Evolutionary conservation across 2,329 filamentous ascomycete genomes (phyloP), one percentile per base, ranked within the genome.

Genomic region (Fusarium pininemorale): DNA sequence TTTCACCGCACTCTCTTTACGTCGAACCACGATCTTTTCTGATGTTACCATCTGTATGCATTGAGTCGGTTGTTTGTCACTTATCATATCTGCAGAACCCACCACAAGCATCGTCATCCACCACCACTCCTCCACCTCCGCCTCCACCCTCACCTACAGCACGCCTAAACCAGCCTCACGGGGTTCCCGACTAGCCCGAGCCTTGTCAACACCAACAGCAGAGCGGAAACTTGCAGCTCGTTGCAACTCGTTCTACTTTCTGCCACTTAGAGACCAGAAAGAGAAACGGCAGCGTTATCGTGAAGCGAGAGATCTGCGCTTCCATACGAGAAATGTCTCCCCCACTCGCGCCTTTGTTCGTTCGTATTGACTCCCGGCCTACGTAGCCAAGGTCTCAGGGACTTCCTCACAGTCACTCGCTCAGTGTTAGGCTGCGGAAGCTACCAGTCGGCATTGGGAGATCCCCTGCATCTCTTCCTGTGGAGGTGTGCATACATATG

Each of bases 311-410:
- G 70, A 73, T 73, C 71, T 71, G 41, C 71, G 44, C 41, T 39
- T 70, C 44, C 70, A 71, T 74, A 74, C 71, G 71, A 74, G 71
- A 30, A 51, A 32, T 57, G 35, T 42, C 53, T 45, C 53, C 66
- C 62, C 55, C 54, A 45, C 63, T 72, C 66, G 65, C 70, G 72
- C 71, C 73, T 64, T 59, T 69, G 73, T 74, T 78, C 75, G 70
- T 78, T 57, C 55, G 57, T 54, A 59, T 51, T 51, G 44, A 42
- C 37, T 56, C 39, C 30, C n/a, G n/a, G 54, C 54, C 54, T 47
- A 18, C n/a, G 24, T 26, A 26, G 24, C 24, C 30, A 57, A 57
- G 54, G 55, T 35, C 32, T 32, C 22, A 38, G 63, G 56, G 42
- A 26, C 35, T 54, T 24, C 42, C 42, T 54, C 24, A 28, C 32